Conservation (phyloP, 2,329 filamentous ascomycete genomes). For the Arthrobotrys iridis region DNA sequence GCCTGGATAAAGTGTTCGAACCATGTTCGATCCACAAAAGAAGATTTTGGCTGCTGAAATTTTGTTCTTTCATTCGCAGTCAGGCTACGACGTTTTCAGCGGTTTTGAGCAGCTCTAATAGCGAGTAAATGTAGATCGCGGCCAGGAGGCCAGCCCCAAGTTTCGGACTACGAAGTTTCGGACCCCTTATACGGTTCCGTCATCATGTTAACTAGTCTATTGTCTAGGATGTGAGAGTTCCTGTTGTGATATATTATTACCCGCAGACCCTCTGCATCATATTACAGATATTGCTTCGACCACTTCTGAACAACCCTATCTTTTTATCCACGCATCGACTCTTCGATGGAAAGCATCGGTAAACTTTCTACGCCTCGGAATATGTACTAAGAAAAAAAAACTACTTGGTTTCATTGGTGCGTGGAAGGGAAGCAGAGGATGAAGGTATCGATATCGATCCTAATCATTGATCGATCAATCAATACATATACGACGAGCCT, state of each 20-base stretch:
- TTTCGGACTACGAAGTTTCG: constrained; percentile 26
- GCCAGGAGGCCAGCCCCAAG: constrained; percentile 16
- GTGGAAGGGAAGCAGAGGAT: constrained; percentile 17
- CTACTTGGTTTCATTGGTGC: background rate
- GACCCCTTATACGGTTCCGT: background rate
- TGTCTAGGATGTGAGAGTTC: background rate
- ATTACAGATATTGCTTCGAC: too few relatives aligned
- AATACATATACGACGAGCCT: background rate
- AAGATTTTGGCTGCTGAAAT: constrained; percentile 19
- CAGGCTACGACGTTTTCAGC: constrained; percentile 26
- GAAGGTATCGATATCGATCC: background rate
- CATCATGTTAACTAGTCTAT: background rate
- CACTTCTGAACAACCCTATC: background rate
- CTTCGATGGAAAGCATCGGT: too few relatives aligned
- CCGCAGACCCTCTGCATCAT: constrained; percentile 12
- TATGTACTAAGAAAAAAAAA: constrained; percentile 11
- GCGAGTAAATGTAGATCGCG: constrained; percentile 32
- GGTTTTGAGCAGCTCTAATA: constrained; percentile 23
- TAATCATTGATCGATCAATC: too few relatives aligned
- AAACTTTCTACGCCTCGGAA: background rate
- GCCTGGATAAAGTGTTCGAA: constrained; percentile 11
- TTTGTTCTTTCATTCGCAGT: constrained; percentile 4
- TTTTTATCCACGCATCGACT: background rate
- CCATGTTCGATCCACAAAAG: constrained; percentile 18
- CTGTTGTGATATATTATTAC: constrained; percentile 14